Conservation (phyloP, 2,329 filamentous ascomycete species). For the Botrytis sinoallii region DNA sequence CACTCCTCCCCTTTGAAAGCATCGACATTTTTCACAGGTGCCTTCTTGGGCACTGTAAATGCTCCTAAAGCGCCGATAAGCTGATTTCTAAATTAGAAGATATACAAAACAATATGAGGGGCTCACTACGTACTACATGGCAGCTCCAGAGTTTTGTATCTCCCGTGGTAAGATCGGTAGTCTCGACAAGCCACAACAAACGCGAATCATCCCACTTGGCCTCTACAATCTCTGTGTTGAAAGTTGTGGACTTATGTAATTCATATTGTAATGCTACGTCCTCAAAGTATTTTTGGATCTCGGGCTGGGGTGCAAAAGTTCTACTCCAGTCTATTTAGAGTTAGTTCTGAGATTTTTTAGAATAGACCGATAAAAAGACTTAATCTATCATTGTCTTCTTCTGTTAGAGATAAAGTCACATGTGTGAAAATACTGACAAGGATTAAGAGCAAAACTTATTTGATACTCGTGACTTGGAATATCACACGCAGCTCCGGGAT, state of each 20-base stretch:
- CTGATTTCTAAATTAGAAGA: neutral
- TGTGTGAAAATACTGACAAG: neutral
- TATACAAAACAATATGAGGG: neutral
- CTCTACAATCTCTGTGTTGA: conserved; percentile 5
- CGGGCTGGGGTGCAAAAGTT: neutral
- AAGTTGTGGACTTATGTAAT: neutral
- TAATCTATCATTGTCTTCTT: neutral
- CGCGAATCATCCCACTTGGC: conserved; percentile 8
- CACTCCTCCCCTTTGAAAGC: neutral
- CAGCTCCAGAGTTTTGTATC: conserved; percentile 1
- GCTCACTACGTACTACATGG: neutral
- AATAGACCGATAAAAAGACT: neutral
- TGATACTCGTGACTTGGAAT: conserved; percentile 9
- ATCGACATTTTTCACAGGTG: neutral
- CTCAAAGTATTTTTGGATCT: conserved; percentile 14
- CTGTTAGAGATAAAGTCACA: neutral
- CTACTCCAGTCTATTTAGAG: conserved; percentile 3
- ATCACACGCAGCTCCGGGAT: conserved; percentile 13
- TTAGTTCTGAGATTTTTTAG: neutral
- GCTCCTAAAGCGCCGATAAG: conserved; percentile 4
- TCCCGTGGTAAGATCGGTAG: neutral
- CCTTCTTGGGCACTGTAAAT: conserved; percentile 7
- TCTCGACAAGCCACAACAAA: conserved; percentile 6
- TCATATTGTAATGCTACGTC: conserved; percentile 7
- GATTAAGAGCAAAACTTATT: conserved; percentile 9